phyloP scores from a whole-genome alignment of 108 stramenopile species.

The Skeletonema tropicum region DNA sequence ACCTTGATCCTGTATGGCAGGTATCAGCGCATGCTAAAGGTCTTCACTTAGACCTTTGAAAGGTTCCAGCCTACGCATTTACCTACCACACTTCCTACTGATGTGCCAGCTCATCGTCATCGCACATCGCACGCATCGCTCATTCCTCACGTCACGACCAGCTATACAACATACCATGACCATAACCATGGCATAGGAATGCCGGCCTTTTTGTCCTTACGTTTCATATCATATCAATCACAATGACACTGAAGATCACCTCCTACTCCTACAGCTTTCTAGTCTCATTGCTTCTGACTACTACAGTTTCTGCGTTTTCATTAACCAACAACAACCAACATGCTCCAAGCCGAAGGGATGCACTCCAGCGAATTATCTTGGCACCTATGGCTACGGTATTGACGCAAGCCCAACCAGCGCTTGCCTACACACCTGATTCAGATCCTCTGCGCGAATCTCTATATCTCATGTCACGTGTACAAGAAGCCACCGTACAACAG shows the following conservation, averaged over 20 bases:
- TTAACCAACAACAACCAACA: neutral
- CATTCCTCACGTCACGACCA: too few relatives aligned
- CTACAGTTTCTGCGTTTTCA: neutral
- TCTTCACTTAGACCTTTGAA: too few relatives aligned
- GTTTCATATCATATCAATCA: neutral
- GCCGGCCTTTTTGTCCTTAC: too few relatives aligned
- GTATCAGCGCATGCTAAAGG: too few relatives aligned
- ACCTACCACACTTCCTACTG: too few relatives aligned
- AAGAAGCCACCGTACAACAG: constrained; percentile 76
- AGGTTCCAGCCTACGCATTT: too few relatives aligned
- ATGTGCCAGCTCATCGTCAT: too few relatives aligned
- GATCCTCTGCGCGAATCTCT: constrained; percentile 67
- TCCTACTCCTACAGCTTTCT: neutral
- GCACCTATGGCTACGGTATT: neutral
- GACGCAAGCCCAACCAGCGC: constrained; percentile 22
- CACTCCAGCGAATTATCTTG: neutral
- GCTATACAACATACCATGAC: too few relatives aligned
- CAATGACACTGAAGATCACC: neutral
- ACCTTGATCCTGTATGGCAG: too few relatives aligned
- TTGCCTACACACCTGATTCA: constrained; percentile 69
- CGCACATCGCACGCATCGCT: too few relatives aligned
- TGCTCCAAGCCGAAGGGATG: neutral
- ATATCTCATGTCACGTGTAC: constrained; percentile 70
- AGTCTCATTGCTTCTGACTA: neutral
- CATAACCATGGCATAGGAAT: too few relatives aligned